Conservation (phyloP, 345 rosid genomes). For the Gossypium mustelinum region DNA sequence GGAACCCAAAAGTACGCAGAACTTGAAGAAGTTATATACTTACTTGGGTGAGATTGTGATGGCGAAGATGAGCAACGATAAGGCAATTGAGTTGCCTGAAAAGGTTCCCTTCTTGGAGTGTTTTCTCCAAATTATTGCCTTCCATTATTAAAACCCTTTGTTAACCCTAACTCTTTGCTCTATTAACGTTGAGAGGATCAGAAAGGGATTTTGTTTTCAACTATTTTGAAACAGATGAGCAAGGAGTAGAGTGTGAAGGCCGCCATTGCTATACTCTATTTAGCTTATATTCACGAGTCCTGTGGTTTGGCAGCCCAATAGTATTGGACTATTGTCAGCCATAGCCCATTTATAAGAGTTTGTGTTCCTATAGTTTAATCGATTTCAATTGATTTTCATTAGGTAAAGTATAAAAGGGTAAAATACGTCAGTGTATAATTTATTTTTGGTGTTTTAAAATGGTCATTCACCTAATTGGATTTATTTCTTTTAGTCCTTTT, state of each 20-base stretch:
- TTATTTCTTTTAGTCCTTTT: too few relatives aligned
- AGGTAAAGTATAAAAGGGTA: too few relatives aligned
- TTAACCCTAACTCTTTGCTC: neutral
- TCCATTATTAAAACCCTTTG: slow-evolving; percentile 27
- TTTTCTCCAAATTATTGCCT: slow-evolving; percentile 49
- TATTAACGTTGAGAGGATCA: neutral
- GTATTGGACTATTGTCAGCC: neutral
- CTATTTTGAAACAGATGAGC: neutral
- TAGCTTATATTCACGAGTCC: neutral
- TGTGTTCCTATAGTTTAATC: neutral
- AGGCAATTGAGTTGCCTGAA: slow-evolving; percentile 64
- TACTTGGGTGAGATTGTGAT: slow-evolving; percentile 67
- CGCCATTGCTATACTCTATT: neutral
- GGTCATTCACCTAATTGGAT: too few relatives aligned
- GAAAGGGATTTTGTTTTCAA: neutral
- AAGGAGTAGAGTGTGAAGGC: neutral
- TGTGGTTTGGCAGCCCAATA: neutral
- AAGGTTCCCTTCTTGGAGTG: slow-evolving; percentile 62
- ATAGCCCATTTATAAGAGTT: slow-evolving; percentile 12
- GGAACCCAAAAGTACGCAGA: neutral
- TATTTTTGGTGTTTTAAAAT: too few relatives aligned
- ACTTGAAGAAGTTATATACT: neutral
- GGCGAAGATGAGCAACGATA: slow-evolving; percentile 86
- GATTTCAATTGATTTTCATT: too few relatives aligned
- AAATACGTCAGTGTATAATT: too few relatives aligned